A percentile compares a stretch with the other conserved stretches of the same genome.
These are phyloP conservation scores for Tetraselmis striata DNA, from an alignment of 139 green algal species.

Conservation along the genomic window DNA sequence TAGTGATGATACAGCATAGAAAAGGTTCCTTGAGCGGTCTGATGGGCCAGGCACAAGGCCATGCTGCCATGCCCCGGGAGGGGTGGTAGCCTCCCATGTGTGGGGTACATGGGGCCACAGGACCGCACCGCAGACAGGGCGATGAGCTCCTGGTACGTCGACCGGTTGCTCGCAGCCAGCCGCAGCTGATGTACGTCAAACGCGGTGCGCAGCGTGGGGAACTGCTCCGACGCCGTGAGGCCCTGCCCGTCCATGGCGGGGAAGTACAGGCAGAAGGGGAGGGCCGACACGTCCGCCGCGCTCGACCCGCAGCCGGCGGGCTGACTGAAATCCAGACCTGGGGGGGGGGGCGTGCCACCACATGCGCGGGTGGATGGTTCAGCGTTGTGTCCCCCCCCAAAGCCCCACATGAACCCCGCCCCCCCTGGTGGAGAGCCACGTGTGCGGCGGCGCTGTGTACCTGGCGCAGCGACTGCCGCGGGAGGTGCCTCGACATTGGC, in stretches of 20 bases:
- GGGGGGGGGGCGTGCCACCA: no score
- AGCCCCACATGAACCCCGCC: no score
- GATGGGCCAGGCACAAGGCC: background rate
- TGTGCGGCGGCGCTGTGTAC: no score
- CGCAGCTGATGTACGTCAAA: conserved; percentile 71
- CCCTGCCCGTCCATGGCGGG: conserved; percentile 67
- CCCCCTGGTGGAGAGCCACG: no score
- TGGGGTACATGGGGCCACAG: background rate
- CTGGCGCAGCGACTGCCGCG: no score
- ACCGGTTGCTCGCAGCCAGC: conserved; percentile 56
- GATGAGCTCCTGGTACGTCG: conserved; percentile 56
- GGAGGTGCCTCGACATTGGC: no score
- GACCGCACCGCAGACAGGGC: conserved; percentile 24
- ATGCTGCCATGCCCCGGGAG: background rate
- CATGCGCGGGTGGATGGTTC: no score
- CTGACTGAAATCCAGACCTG: background rate
- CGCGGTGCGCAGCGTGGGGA: conserved; percentile 40
- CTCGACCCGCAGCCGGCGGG: background rate
- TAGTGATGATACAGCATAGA: background rate
- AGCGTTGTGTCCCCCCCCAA: no score
- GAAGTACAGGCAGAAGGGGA: conserved; percentile 19
- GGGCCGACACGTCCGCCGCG: background rate
- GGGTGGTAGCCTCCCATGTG: background rate
- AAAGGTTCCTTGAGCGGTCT: background rate
- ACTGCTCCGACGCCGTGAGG: conserved; percentile 69